phyloP scores from a whole-genome alignment of 768 basidiomycete genomes.

The Russula vinacea region DNA sequence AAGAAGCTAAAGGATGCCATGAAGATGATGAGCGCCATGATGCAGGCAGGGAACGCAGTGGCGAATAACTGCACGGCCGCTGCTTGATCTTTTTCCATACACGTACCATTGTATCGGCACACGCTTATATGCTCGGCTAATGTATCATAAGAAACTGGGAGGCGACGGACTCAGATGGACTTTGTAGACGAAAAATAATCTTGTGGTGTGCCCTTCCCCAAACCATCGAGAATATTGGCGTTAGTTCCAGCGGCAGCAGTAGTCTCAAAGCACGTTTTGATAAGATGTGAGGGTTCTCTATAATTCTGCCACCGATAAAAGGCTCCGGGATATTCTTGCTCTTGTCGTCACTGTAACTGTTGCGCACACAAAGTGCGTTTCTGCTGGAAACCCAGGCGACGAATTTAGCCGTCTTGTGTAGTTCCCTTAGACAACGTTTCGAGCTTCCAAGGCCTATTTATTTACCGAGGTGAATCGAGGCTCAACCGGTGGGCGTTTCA shows the following conservation, averaged over 20 bases:
- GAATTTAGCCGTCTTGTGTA: no score
- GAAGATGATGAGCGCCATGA: not conserved
- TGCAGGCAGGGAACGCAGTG: not conserved
- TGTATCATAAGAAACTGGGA: conserved; percentile 13
- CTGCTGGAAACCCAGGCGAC: no score
- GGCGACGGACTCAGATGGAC: not conserved
- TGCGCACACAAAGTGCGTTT: no score
- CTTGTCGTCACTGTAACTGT: no score
- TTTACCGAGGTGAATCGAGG: no score
- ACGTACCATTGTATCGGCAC: not conserved
- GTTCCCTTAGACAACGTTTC: no score
- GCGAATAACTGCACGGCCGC: not conserved
- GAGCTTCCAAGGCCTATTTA: no score
- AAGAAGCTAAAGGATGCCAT: not conserved
- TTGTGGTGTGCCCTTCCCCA: not conserved
- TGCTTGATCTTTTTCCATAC: conserved; percentile 13
- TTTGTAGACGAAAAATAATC: not conserved
- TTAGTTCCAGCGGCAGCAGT: not conserved
- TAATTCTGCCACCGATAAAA: no score
- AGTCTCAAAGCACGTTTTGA: not conserved
- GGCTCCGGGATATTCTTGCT: no score
- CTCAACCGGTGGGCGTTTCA: no score
- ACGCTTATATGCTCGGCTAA: conserved; percentile 3
- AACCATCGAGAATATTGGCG: not conserved
- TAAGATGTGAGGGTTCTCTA: no score